Conservation (phyloP, 2,329 filamentous ascomycete genomes). For the Cytospora mali region DNA sequence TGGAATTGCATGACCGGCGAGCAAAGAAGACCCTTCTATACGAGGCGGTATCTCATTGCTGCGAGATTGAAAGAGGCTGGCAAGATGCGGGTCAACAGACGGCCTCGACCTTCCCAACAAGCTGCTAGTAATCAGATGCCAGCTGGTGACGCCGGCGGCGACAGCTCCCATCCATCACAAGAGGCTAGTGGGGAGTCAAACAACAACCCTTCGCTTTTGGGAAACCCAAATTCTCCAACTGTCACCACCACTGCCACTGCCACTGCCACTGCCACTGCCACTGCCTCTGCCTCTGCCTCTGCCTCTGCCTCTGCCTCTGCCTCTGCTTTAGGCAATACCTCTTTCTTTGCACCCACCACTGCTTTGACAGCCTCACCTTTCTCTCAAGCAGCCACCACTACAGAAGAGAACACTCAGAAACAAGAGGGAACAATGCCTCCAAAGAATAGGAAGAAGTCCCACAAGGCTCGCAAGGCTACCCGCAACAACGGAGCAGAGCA, state of each 20-base stretch:
- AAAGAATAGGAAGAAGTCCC: not conserved
- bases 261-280: no score
- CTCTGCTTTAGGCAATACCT: not conserved
- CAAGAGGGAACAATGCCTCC: not conserved
- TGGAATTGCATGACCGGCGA: no score
- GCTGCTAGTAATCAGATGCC: no score
- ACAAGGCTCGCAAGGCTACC: not conserved
- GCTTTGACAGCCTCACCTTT: not conserved
- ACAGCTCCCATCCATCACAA: not conserved
- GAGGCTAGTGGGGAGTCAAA: not conserved
- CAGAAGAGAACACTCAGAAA: not conserved
- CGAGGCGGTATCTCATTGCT: no score
- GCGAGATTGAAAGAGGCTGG: no score
- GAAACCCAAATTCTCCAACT: not conserved
- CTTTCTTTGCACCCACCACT: not conserved
- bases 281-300: no score
- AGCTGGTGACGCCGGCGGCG: not conserved
- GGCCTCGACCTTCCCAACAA: no score
- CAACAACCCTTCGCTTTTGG: not conserved
- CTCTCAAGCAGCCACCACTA: not conserved
- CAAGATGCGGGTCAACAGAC: no score
- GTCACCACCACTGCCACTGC: not conserved
- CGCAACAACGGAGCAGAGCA: not conserved
- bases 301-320: not conserved
- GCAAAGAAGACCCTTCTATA: no score